These are phyloP conservation scores for Geranomyces variabilis DNA, from an alignment of 192 early-diverging fungal genomes.

Conservation along the genomic window DNA sequence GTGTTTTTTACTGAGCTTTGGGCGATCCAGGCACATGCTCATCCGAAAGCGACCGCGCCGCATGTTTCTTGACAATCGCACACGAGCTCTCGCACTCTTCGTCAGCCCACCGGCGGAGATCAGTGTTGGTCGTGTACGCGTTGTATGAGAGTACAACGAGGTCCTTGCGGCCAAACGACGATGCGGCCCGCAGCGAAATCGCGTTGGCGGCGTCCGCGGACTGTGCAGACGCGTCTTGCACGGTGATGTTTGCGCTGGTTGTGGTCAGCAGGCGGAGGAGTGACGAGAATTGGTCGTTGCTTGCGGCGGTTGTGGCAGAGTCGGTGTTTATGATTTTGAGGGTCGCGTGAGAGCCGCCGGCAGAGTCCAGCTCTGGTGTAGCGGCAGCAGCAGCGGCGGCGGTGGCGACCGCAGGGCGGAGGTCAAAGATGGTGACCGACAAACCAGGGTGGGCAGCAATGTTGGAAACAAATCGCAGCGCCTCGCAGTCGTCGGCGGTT, in stretches of 20 bases:
- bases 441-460: slow-evolving; percentile 44
- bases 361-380: not conserved
- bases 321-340: not conserved
- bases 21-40: not conserved
- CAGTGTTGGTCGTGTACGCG: slow-evolving; percentile 5
- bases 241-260: slow-evolving; percentile 27
- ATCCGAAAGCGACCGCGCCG: not conserved
- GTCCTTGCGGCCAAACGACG: slow-evolving; percentile 48
- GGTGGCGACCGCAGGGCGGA: not conserved
- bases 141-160: slow-evolving; percentile 38
- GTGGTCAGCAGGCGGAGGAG: slow-evolving; percentile 12
- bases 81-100: slow-evolving; percentile 19
- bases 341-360: not conserved
- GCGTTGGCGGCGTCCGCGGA: slow-evolving; percentile 36
- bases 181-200: slow-evolving; percentile 31
- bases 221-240: slow-evolving; percentile 31
- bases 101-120: slow-evolving; percentile 26
- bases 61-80: slow-evolving; percentile 23
- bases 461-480: slow-evolving; percentile 56
- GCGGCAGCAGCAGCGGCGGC: not conserved
- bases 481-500: slow-evolving; percentile 73
- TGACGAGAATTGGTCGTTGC: not conserved
- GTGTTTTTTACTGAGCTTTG: not conserved
- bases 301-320: not conserved
- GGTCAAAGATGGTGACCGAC: slow-evolving; percentile 21